Conservation (phyloP, 73 alveolate genomes). For the Breviolum minutum region DNA sequence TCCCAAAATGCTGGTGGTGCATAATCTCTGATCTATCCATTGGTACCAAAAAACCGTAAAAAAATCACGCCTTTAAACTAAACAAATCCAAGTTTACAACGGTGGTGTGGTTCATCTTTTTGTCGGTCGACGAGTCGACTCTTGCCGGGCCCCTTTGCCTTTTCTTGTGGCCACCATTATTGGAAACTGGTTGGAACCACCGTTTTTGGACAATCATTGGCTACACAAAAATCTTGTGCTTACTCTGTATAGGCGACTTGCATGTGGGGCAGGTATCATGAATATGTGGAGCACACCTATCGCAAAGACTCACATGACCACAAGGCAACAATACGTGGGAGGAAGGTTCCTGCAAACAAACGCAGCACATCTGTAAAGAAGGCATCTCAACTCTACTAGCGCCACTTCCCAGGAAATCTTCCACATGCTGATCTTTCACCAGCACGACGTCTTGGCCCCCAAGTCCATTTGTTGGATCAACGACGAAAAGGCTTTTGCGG, state of each 20-base stretch:
- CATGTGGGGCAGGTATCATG: background rate
- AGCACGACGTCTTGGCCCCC: background rate
- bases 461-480: constrained; percentile 15
- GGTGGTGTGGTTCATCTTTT: too few relatives aligned
- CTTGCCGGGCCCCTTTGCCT: too few relatives aligned
- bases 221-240: background rate
- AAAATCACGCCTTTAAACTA: too few relatives aligned
- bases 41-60: too few relatives aligned
- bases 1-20: too few relatives aligned
- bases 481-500: constrained; percentile 42
- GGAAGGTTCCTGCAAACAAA: background rate
- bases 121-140: too few relatives aligned
- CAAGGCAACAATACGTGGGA: constrained; percentile 11
- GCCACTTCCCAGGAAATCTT: background rate
- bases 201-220: too few relatives aligned
- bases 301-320: constrained; percentile 19
- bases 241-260: background rate
- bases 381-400: background rate
- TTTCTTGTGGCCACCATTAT: too few relatives aligned
- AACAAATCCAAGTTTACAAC: too few relatives aligned
- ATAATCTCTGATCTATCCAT: too few relatives aligned
- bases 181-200: too few relatives aligned
- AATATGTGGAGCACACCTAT: background rate
- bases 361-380: background rate
- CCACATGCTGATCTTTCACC: background rate